Evolutionary conservation across 208 protist genomes (phyloP), one percentile per base, ranked within the genome.

Genomic region (Wallacemonas sp.): DNA sequence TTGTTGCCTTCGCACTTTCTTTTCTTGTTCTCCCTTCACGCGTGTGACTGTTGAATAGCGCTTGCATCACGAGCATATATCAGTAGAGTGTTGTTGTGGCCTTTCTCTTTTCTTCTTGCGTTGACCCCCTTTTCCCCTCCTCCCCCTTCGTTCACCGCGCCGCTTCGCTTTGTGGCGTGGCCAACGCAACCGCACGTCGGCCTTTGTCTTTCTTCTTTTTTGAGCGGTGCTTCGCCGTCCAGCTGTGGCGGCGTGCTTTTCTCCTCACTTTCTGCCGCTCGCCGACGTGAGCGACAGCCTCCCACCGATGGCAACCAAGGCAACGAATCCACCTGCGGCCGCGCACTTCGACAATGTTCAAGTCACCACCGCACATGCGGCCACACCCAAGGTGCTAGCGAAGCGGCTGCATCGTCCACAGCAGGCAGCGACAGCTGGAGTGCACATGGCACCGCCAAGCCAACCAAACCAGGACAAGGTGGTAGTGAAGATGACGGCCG

Each of bases 201-300:
- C 57, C 42, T 37, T 44, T 45, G 1, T 71, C 33, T 34, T 58
- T 42, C 17, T 55, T 39, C 61, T 21, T 41, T 27, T 33, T 58
- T 22, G n/a, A n/a, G n/a, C n/a, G n/a, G n/a, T n/a, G n/a, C n/a
- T n/a, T n/a, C n/a, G n/a, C n/a, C 13, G 32, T 44, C 33, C 39
- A 60, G 19, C 64, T 68, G 33, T 50, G 0, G 37, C 45, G 21
- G 9, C 59, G 19, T 24, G n/a, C 13, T 45, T 44, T 62, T 52
- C 15, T 61, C 3, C 30, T 37, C 27, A 32, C 17, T 57, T 46
- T 48, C 17, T 55, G 17, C 39, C 22, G 26, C 5, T 33, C 39
- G 37, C 32, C 10, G 27, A 57, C 22, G 10, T 12, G 5, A n/a
- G 50, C 22, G 9, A 57, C 30, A 5, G n/a, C n/a, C 50, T n/a